Conservation (phyloP, 2,329 filamentous ascomycete genomes). For the Aspergillus pseudoviridinutans region DNA sequence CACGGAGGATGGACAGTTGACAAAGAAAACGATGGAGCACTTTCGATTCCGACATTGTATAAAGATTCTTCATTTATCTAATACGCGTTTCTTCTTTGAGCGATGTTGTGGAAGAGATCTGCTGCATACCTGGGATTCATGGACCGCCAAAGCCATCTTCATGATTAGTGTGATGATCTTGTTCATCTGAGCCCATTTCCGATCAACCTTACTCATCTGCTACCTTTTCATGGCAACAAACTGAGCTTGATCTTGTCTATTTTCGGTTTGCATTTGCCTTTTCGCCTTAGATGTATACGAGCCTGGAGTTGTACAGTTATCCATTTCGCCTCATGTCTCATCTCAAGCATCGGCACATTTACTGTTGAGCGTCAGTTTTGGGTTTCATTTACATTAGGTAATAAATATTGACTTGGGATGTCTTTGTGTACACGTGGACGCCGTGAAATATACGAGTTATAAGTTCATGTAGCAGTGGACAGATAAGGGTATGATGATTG, state of each 20-base stretch:
- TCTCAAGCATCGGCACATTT: constrained; percentile 1
- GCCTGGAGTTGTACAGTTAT: constrained; percentile 12
- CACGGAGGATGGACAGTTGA: background rate
- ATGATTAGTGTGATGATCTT: background rate
- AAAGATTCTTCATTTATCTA: background rate
- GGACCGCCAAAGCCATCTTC: background rate
- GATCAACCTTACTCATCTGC: background rate
- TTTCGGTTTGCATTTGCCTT: constrained; percentile 4
- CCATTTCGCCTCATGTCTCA: background rate
- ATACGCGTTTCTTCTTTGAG: background rate
- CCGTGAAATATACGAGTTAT: background rate
- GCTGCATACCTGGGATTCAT: background rate
- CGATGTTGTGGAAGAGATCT: background rate
- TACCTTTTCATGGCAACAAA: background rate
- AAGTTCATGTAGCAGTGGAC: background rate
- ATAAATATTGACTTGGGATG: background rate
- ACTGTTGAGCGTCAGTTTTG: constrained; percentile 7
- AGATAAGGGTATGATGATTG: background rate
- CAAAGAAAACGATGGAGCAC: background rate
- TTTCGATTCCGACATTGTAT: background rate
- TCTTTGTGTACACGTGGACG: background rate
- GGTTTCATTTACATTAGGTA: constrained; percentile 1
- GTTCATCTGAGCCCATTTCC: background rate
- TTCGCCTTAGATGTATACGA: constrained; percentile 4
- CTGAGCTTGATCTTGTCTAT: background rate